A percentile compares a stretch with the other conserved stretches of the same genome.
phyloP scores from a whole-genome alignment of 768 basidiomycete species.

The Mrakia frigida region DNA sequence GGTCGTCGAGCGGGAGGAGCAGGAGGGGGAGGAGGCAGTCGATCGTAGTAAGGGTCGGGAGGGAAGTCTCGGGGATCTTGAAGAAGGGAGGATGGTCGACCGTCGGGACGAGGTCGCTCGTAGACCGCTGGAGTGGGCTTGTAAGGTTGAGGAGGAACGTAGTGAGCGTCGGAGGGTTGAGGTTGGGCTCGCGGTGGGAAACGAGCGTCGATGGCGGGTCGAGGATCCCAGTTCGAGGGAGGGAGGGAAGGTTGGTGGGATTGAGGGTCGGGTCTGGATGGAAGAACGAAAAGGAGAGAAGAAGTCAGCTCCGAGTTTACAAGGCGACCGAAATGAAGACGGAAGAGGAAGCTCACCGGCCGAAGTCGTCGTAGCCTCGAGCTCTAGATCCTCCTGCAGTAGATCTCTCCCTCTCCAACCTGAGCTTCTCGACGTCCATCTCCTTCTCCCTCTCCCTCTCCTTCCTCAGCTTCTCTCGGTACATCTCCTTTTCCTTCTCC shows the following conservation, averaged over 20 bases:
- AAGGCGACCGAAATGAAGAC: neutral
- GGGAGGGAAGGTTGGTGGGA: neutral
- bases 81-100: neutral
- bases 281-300: neutral
- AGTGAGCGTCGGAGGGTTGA: neutral
- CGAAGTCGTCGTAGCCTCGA: neutral
- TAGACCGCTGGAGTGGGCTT: neutral
- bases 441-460: slow-evolving; percentile 4
- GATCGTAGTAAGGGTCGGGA: slow-evolving; percentile 16
- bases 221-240: neutral
- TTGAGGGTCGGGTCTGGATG: neutral
- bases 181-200: slow-evolving; percentile 6
- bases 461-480: slow-evolving; percentile 3
- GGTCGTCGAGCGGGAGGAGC: neutral
- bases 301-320: neutral
- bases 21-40: neutral
- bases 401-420: neutral
- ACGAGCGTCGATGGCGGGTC: slow-evolving; percentile 12
- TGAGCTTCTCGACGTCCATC: slow-evolving; percentile 2
- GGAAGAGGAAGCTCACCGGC: neutral
- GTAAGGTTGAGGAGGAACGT: neutral
- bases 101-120: slow-evolving; percentile 5
- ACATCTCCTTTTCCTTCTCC: slow-evolving; percentile 9
- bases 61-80: neutral
- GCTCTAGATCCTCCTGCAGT: neutral